Evolutionary conservation across 139 green algal genomes (phyloP).

Genomic region (Tetradesmus obliquus): DNA sequence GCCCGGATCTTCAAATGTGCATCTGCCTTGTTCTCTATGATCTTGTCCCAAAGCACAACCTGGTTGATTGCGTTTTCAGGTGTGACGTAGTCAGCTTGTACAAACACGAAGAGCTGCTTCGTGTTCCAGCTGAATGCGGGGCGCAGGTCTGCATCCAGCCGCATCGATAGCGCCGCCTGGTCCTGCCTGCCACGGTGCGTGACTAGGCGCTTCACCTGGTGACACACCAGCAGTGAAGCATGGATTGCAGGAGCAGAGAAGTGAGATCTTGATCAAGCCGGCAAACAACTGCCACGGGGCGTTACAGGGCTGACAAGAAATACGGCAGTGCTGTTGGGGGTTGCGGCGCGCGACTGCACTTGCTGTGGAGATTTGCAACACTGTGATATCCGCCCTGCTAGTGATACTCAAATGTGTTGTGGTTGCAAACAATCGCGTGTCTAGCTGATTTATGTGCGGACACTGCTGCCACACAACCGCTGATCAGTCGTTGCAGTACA

Average conservation of each 20-base stretch:
- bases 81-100: slow-evolving; percentile 70
- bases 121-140: slow-evolving; percentile 91
- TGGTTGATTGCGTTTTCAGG: slow-evolving; percentile 22
- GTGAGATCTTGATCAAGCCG: too few species aligned
- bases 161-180: slow-evolving; percentile 24
- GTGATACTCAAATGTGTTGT: too few species aligned
- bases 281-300: too few species aligned
- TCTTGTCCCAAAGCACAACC: slow-evolving; percentile 86
- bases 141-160: slow-evolving; percentile 71
- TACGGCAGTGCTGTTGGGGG: too few species aligned
- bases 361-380: too few species aligned
- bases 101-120: slow-evolving; percentile 87
- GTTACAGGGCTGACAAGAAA: too few species aligned
- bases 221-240: not conserved
- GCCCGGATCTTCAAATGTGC: slow-evolving; percentile 11
- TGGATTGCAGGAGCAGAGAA: not conserved
- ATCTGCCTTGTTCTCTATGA: slow-evolving; percentile 70
- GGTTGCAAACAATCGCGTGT: too few species aligned
- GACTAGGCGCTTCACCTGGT: not conserved
- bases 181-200: slow-evolving; percentile 26
- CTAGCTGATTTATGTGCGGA: too few species aligned
- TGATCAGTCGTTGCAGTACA: too few species aligned
- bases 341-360: too few species aligned
- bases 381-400: too few species aligned
- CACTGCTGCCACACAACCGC: too few species aligned